Evolutionary conservation across 345 rosid genomes (phyloP), one percentile per base, ranked within the genome.

Genomic region (Citrus cavaleriei): DNA sequence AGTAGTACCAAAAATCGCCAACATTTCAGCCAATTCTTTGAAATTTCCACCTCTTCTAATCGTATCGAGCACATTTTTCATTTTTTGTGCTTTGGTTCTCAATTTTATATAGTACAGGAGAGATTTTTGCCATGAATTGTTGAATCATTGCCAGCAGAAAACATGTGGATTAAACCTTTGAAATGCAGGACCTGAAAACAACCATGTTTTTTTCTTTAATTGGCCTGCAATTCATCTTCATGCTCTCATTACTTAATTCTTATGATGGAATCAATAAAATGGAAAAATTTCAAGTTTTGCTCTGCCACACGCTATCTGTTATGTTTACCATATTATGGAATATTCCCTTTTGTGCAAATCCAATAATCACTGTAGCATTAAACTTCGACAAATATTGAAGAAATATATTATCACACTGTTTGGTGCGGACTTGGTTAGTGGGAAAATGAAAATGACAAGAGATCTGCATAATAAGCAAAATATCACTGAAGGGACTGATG

Each of bases 1-100:
- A 81, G 19, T 85, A 73, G 32, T 80, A 76, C 49, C 76, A 59
- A 79, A 58, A 64, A 74, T 57, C 22, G 24, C 38, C 34, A 4
- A 21, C 22, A 61, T 74, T 30, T 35, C 30, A 27, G 67, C 65
- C 51, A 57, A 3, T 59, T 73, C 24, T 13, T 38, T 55, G 40
- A 54, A 71, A 19, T 27, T 54, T 73, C 77, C 35, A 25, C 16
- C n/a, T 22, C 6, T 12, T 32, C 46, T 28, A 19, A 2, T 71
- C 18, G 32, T 75, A 42, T 46, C 54, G 35, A 35, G 22, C 25
- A 16, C 19, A 13, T 32, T 51, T 66, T 51, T 7, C 46, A 30
- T 65, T 71, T 71, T 63, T n/a, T 5, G 22, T 27, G 78, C 0
- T 21, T 64, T 4, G 38, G 25, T 51, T 65, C 7, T 9, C 12